Evolutionary conservation across 768 basidiomycete genomes (phyloP).

Genomic region (Collybia mongolica): DNA sequence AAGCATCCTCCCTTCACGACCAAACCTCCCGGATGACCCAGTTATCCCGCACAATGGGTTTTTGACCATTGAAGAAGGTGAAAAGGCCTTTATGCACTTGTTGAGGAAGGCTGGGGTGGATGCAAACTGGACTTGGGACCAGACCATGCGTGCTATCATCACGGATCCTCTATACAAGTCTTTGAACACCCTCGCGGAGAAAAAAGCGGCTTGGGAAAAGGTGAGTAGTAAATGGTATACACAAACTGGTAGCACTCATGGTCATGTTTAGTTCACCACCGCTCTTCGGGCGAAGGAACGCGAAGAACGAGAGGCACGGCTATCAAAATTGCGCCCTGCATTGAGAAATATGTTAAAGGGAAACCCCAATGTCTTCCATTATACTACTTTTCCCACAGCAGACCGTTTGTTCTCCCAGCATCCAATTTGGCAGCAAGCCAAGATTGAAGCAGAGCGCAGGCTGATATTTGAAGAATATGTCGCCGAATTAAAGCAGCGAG

Average conservation of each 20-base stretch:
- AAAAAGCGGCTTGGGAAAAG: conserved; percentile 93
- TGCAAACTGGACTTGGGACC: conserved; percentile 95
- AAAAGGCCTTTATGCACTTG: conserved; percentile 91
- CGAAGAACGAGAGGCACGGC: conserved; percentile 80
- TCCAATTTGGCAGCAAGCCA: conserved; percentile 88
- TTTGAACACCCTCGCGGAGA: conserved; percentile 89
- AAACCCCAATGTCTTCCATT: conserved; percentile 87
- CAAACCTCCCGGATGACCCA: conserved; percentile 83
- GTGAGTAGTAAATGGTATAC: conserved; percentile 38
- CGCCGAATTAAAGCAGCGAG: conserved; percentile 78
- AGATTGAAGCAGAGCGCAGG: conserved; percentile 80
- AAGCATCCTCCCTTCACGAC: conserved; percentile 67
- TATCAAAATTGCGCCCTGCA: conserved; percentile 85
- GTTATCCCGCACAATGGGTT: conserved; percentile 92
- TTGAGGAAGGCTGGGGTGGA: conserved; percentile 89
- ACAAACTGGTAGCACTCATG: conserved; percentile 4
- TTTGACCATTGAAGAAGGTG: conserved; percentile 81
- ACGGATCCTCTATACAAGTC: conserved; percentile 97
- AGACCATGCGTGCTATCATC: conserved; percentile 96
- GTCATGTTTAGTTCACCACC: conserved; percentile 63
- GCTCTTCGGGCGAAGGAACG: conserved; percentile 77
- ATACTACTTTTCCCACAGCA: conserved; percentile 87
- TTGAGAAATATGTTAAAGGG: conserved; percentile 83
- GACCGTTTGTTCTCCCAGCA: conserved; percentile 84
- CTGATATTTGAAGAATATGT: conserved; percentile 94